Conservation (phyloP, 164 flowering plant species). For the Umbellularia californica region DNA sequence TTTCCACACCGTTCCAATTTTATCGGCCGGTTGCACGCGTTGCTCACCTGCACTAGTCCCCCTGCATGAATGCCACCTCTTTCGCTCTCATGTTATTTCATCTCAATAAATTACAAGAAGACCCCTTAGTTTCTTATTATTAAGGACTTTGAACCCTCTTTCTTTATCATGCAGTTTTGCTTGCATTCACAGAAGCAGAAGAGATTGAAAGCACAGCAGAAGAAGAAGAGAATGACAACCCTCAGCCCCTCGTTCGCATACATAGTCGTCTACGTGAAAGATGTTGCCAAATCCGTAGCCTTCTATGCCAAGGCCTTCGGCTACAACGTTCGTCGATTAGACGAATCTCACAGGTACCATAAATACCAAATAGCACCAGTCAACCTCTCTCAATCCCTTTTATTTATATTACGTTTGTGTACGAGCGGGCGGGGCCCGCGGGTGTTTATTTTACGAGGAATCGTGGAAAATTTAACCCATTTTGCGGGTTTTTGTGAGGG, state of each 20-base stretch:
- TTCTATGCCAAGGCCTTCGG: conserved; percentile 85
- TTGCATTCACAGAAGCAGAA: neutral
- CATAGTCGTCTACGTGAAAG: conserved; percentile 74
- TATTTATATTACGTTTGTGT: no score
- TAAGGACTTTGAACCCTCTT: no score
- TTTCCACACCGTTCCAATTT: no score
- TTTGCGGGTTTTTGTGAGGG: no score
- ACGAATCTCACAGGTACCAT: conserved; percentile 55
- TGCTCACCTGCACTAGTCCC: neutral
- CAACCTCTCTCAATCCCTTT: no score
- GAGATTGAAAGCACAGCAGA: neutral
- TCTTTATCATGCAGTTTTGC: neutral
- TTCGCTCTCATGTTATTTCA: neutral
- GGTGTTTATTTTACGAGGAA: no score
- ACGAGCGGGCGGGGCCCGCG: no score
- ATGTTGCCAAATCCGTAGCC: conserved; percentile 68
- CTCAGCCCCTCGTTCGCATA: conserved; percentile 59
- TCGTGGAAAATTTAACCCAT: no score
- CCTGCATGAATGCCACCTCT: conserved; percentile 1
- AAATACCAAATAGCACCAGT: no score
- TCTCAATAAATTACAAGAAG: neutral
- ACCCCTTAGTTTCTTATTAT: no score
- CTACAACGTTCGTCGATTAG: conserved; percentile 62
- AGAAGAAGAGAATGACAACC: conserved; percentile 18
- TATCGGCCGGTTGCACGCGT: neutral